Base-by-base conservation (phyloP, 2,329 filamentous ascomycete genomes). In the Trichoderma cornu-damae region DNA sequence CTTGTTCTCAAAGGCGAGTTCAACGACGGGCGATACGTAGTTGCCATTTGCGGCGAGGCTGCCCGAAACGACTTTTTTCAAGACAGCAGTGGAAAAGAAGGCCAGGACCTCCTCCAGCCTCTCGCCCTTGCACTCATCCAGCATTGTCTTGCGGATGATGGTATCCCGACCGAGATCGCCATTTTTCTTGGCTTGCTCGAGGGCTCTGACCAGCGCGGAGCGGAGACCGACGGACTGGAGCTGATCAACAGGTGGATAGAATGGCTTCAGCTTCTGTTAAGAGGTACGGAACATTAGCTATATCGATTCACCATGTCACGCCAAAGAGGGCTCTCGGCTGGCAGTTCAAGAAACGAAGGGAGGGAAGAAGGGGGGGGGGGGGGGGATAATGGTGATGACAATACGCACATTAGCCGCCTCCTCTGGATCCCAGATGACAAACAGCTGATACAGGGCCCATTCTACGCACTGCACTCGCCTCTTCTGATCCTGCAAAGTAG, bases 41-140 rank as follows among this genome's bases (percentile, higher is more conserved):
- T 69, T 63, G 35, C 69, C 65, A 37, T 71, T 68, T 35, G 72
- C 71, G 18, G 70, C 69, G 38, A 70, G 64, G 37, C 75, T 68
- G 40, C 75, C 73, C 0, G 78, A 75, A 1, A 88, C 72, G 1
- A 82, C 72, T 66, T 87, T 90, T 67, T 88, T 88, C 61, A 97
- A 71, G 0, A 96, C 91, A 0, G 85, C 82, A 12, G 88, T 89
- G 1, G 93, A 96, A 66, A 99, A 95, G 0, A 84, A 79, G 3
- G 90, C 84, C 26, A 97, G 78, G 1, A 96, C 75, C 68, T 99
- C 94, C 68, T 92, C 91, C 55, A 97, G 83, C 61, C 90, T 86
- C 55, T 96, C 91, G 5, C 93, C 93, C 63, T 88, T 92, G 74
- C 94, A 99, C 65, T 99, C 93, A 68, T 99, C 94, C 51, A 99